Evolutionary conservation across 495 filamentous ascomycete species (phyloP).

Genomic region (Pyronema domesticum): DNA sequence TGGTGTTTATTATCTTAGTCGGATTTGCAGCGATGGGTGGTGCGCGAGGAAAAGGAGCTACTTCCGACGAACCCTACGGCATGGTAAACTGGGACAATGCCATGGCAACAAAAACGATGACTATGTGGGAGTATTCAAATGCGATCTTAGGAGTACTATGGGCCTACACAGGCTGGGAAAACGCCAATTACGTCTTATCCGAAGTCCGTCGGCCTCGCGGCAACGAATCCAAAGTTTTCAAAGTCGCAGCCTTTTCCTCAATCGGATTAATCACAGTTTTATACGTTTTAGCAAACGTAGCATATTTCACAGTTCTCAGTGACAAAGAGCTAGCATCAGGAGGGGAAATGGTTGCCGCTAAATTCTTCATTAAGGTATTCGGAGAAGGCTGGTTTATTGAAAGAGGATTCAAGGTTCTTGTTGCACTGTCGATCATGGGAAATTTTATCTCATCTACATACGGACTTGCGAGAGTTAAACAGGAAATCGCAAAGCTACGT

Average conservation of each 20-base stretch:
- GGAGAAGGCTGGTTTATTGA: slow-evolving; percentile 9
- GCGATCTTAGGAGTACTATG: slow-evolving; percentile 18
- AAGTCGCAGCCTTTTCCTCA: slow-evolving; percentile 14
- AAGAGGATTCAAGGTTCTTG: slow-evolving; percentile 13
- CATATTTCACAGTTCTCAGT: slow-evolving; percentile 5
- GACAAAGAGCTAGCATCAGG: slow-evolving; percentile 2
- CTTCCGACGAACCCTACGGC: slow-evolving; percentile 7
- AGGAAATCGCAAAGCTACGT: slow-evolving; percentile 22
- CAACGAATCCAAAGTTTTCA: slow-evolving; percentile 17
- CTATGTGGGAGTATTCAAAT: slow-evolving; percentile 13
- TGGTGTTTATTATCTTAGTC: slow-evolving; percentile 14
- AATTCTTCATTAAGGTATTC: slow-evolving; percentile 19
- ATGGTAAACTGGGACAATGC: slow-evolving; percentile 8
- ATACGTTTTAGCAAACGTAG: slow-evolving; percentile 19
- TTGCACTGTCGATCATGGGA: slow-evolving; percentile 20
- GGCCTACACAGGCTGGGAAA: slow-evolving; percentile 20
- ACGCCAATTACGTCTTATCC: slow-evolving; percentile 21
- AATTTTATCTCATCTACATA: slow-evolving; percentile 19
- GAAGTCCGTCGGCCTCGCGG: slow-evolving; percentile 15
- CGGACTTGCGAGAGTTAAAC: slow-evolving; percentile 17
- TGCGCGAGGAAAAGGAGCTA: slow-evolving; percentile 10
- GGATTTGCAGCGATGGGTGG: slow-evolving; percentile 18
- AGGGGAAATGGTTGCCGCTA: slow-evolving; percentile 11
- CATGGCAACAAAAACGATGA: slow-evolving; percentile 2
- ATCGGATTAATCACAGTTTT: slow-evolving; percentile 15